Base-by-base conservation (phyloP, 345 rosid genomes). In the Mercurialis annua region DNA sequence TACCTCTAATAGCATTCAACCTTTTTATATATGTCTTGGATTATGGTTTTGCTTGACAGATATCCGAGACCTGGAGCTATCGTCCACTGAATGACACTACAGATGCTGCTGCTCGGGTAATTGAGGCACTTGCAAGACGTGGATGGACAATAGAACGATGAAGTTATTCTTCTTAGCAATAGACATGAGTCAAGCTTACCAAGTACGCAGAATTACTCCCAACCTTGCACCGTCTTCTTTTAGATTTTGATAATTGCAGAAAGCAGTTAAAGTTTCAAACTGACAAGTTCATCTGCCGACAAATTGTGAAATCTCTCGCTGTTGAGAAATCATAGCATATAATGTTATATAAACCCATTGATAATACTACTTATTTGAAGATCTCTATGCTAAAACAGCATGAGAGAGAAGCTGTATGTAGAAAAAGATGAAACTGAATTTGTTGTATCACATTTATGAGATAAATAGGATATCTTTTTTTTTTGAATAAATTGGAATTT, bases 61-160 rank as follows among this genome's bases (percentile, higher is more conserved):
- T 75, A 51, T 75, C 78, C 0, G 47, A 75, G 56, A 59, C 42
- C 50, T 75, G 78, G 78, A 75, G 67, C 64, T 75, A 75, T 33
- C 56, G 71, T 43, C 77, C 73, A 27, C 67, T 75, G n/a, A 70
- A 66, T 53, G 78, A 75, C 59, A 23, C 66, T 46, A 50, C 67
- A 51, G 60, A 66, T 23, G 72, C 75, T 34, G 72, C 75, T n/a
- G 59, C 20, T 42, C 62, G 17, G 16, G 67, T 73, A 60, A 42
- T 55, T 23, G 52, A 56, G 52, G 62, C 70, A 33, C 70, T 64
- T 61, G 63, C 78, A 34, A 60, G 52, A 54, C 70, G 73, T 0
- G 64, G 73, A 24, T 76, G 73, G 69, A 50, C 59, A 10, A 46
- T 68, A 30, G 20, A 12, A 26, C 11, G 46, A 30, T 53, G 50